Conservation (phyloP, 1,139 yeast genomes). For the Candida buenavistaensis region DNA sequence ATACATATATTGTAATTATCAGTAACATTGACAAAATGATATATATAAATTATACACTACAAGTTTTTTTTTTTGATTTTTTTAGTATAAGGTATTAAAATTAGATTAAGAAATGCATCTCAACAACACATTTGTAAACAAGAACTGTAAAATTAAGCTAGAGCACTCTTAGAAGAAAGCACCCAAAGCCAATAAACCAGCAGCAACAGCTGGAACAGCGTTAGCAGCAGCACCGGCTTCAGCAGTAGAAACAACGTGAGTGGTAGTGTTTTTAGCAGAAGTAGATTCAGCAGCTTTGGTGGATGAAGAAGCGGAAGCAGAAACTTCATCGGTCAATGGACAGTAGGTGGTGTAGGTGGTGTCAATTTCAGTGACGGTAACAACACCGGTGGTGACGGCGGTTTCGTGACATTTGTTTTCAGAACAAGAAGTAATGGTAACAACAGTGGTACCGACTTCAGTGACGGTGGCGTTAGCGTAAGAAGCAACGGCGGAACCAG, state of each 20-base stretch:
- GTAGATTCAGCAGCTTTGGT: slow-evolving; percentile 18
- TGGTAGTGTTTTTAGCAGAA: slow-evolving; percentile 13
- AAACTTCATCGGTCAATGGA: slow-evolving; percentile 15
- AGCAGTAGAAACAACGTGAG: slow-evolving; percentile 13
- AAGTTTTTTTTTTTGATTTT: not conserved
- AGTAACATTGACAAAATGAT: not conserved
- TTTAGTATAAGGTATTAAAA: not conserved
- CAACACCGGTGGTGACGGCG: slow-evolving; percentile 39
- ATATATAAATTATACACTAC: slow-evolving; percentile 6
- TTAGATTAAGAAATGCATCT: not conserved
- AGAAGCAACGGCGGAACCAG: slow-evolving; percentile 22
- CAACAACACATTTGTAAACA: slow-evolving; percentile 1
- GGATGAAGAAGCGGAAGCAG: slow-evolving; percentile 6
- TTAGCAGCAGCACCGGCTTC: slow-evolving; percentile 16
- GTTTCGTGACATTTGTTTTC: slow-evolving; percentile 31
- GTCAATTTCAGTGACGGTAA: slow-evolving; percentile 26
- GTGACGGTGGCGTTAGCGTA: slow-evolving; percentile 17
- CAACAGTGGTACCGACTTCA: slow-evolving; percentile 29
- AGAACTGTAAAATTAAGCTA: slow-evolving; percentile 1
- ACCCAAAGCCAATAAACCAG: slow-evolving; percentile 20
- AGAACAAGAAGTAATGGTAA: slow-evolving; percentile 53
- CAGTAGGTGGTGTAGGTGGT: slow-evolving; percentile 14
- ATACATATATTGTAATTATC: not conserved
- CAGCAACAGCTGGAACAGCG: slow-evolving; percentile 21
- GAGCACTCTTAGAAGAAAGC: slow-evolving; percentile 10